phyloP scores from a whole-genome alignment of 768 basidiomycete genomes.

The Lyophyllum semitale region DNA sequence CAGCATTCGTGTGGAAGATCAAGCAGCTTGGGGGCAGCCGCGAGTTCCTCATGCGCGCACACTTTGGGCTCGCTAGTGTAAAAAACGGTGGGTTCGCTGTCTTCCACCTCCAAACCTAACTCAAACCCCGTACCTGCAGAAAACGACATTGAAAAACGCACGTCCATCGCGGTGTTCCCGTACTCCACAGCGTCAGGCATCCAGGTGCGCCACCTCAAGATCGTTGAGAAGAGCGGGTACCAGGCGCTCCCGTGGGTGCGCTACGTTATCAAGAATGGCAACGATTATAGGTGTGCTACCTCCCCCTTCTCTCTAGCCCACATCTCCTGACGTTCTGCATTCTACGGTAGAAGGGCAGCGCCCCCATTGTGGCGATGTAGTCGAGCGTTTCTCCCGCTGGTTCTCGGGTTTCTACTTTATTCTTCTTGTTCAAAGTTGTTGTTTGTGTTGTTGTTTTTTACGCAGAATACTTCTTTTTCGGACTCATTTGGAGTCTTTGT shows the following conservation, averaged over 20 bases:
- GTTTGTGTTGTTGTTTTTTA: too few species aligned
- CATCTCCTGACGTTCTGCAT: constrained; percentile 31
- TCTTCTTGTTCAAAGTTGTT: neutral
- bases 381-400: neutral
- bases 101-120: neutral
- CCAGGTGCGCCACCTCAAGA: constrained; percentile 96
- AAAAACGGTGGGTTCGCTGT: constrained; percentile 66
- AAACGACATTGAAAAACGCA: constrained; percentile 83
- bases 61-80: constrained; percentile 95
- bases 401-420: neutral
- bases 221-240: constrained; percentile 98
- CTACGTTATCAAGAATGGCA: constrained; percentile 90
- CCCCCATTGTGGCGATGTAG: constrained; percentile 62
- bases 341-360: constrained; percentile 74
- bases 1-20: constrained; percentile 99
- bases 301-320: neutral
- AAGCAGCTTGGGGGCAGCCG: constrained; percentile 95
- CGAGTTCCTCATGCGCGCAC: constrained; percentile 97
- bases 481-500: too few species aligned
- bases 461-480: too few species aligned
- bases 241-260: constrained; percentile 96
- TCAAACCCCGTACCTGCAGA: constrained; percentile 32
- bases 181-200: constrained; percentile 98
- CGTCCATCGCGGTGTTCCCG: constrained; percentile 96
- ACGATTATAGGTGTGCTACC: constrained; percentile 75